Evolutionary conservation across 345 rosid species (phyloP).

Genomic region (Aurinia saxatilis): DNA sequence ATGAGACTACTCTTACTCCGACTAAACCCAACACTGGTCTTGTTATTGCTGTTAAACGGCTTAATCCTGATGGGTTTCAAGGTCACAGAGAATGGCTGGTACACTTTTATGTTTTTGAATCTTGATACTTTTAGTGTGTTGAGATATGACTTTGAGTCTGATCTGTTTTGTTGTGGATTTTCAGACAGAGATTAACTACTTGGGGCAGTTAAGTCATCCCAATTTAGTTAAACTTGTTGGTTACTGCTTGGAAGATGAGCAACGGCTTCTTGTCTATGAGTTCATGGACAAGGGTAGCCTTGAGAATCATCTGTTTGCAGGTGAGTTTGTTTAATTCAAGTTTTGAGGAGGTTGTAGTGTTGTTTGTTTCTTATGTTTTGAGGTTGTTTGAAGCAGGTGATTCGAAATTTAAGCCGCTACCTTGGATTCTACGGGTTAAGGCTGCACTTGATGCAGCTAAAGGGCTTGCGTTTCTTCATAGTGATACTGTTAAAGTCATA

Average conservation of each 20-base stretch:
- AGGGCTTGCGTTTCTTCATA: constrained; percentile 91
- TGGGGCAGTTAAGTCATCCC: constrained; percentile 79
- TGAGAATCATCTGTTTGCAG: constrained; percentile 80
- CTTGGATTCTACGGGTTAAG: constrained; percentile 77
- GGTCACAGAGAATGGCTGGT: constrained; percentile 99
- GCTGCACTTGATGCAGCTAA: constrained; percentile 92
- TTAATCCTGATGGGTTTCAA: constrained; percentile 79
- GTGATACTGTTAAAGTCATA: constrained; percentile 74
- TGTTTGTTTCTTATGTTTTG: constrained; percentile 7
- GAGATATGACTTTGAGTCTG: background rate
- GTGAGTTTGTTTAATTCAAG: constrained; percentile 35
- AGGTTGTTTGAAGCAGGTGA: constrained; percentile 36
- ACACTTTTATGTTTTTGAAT: constrained; percentile 1
- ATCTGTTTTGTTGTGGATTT: background rate
- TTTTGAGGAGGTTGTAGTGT: background rate
- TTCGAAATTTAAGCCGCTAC: constrained; percentile 58
- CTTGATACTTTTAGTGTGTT: background rate
- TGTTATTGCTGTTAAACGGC: constrained; percentile 85
- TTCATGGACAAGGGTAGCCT: constrained; percentile 93
- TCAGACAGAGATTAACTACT: constrained; percentile 82
- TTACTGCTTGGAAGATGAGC: constrained; percentile 91
- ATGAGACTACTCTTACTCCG: constrained; percentile 58
- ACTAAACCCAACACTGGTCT: constrained; percentile 74
- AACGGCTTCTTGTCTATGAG: constrained; percentile 86
- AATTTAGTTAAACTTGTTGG: constrained; percentile 84